Evolutionary conservation across 169 alveolate genomes (phyloP).

Genomic region (Amoebophrya sp.): DNA sequence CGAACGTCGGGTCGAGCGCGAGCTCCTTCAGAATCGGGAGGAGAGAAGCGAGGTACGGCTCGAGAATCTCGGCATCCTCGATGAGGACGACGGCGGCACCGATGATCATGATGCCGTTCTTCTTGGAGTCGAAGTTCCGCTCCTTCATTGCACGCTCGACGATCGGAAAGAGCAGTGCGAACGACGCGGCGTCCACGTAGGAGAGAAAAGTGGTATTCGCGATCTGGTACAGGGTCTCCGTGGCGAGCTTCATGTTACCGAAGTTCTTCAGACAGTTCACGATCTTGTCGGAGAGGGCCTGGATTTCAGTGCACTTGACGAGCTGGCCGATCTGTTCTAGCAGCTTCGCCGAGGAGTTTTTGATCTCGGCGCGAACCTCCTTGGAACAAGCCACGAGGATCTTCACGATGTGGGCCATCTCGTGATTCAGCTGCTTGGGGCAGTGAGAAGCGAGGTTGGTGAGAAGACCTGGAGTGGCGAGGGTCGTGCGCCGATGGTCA

Average conservation of each 20-base stretch:
- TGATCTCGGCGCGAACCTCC: not conserved
- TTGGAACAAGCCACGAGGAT: not conserved
- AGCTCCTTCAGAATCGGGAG: not conserved
- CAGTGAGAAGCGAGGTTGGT: not conserved
- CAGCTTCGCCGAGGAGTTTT: not conserved
- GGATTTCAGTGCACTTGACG: not conserved
- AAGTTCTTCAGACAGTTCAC: not conserved
- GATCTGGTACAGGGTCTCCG: not conserved
- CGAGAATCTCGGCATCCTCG: not conserved
- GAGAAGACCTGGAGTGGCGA: not conserved
- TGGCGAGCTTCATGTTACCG: not conserved
- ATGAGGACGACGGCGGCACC: not conserved
- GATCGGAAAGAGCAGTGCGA: not conserved
- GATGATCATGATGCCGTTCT: not conserved
- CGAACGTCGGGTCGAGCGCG: not conserved
- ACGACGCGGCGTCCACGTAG: not conserved
- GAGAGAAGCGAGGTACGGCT: not conserved
- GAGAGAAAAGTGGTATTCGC: not conserved
- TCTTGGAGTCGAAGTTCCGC: not conserved
- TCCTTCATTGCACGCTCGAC: not conserved
- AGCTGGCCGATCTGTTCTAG: not conserved
- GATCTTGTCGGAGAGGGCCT: not conserved
- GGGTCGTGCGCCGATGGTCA: too few relatives aligned
- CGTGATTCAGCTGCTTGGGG: not conserved
- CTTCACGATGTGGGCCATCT: not conserved